phyloP scores from a whole-genome alignment of 495 filamentous ascomycete genomes.

The Penicillium arizonense region DNA sequence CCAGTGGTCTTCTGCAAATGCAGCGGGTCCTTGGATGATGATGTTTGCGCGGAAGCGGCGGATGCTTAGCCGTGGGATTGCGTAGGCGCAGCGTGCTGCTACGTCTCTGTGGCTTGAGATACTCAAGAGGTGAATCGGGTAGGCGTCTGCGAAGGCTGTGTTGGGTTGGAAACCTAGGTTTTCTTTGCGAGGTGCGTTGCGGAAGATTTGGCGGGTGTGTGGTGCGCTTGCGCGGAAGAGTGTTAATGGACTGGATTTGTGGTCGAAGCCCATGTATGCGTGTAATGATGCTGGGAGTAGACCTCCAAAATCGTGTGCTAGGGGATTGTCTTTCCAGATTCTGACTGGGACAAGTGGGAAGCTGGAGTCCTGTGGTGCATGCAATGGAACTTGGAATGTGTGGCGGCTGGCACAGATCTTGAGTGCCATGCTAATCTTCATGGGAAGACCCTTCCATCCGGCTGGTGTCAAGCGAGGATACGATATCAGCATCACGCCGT shows the following conservation, averaged over 20 bases:
- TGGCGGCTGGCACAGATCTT: slow-evolving; percentile 23
- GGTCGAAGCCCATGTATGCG: slow-evolving; percentile 47
- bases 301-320: slow-evolving; percentile 44
- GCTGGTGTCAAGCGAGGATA: slow-evolving; percentile 29
- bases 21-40: slow-evolving; percentile 60
- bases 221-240: slow-evolving; percentile 69
- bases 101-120: slow-evolving; percentile 70
- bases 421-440: slow-evolving; percentile 18
- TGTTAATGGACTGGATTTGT: slow-evolving; percentile 48
- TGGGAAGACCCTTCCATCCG: slow-evolving; percentile 4
- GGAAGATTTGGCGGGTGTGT: slow-evolving; percentile 64
- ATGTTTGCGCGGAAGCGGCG: slow-evolving; percentile 83
- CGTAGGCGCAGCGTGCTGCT: slow-evolving; percentile 44
- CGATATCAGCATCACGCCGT: slow-evolving; percentile 38
- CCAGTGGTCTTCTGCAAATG: slow-evolving; percentile 78
- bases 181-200: slow-evolving; percentile 70
- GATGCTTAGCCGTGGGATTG: slow-evolving; percentile 63
- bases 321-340: slow-evolving; percentile 74
- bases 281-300: slow-evolving; percentile 56
- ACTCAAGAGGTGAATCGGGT: slow-evolving; percentile 80
- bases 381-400: slow-evolving; percentile 62
- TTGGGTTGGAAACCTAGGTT: slow-evolving; percentile 72
- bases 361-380: slow-evolving; percentile 49
- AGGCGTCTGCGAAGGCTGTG: slow-evolving; percentile 84
- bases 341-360: slow-evolving; percentile 63